Conservation (phyloP, 164 flowering plant genomes). For the Magnolia kwangsiensis region DNA sequence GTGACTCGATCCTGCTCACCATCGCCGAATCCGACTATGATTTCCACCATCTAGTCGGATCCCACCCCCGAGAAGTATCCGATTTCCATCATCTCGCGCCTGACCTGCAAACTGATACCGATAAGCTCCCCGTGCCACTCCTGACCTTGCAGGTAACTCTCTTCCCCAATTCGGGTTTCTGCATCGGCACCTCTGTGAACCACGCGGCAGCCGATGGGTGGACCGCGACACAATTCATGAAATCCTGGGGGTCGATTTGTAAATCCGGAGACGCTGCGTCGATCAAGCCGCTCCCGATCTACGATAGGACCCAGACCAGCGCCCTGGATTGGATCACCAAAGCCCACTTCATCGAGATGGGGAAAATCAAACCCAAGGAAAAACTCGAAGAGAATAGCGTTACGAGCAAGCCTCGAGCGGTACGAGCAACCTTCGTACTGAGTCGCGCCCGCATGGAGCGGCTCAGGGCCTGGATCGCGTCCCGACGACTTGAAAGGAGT, state of each 20-base stretch:
- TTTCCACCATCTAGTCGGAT: background rate
- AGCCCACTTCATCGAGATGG: background rate
- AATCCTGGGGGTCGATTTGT: slow-evolving; percentile 16
- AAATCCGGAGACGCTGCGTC: background rate
- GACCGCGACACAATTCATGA: slow-evolving; percentile 10
- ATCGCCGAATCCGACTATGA: slow-evolving; percentile 4
- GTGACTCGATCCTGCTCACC: slow-evolving; percentile 27
- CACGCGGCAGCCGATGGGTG: slow-evolving; percentile 14
- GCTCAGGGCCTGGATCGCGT: slow-evolving; percentile 1
- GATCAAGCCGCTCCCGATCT: background rate
- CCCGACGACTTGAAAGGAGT: background rate
- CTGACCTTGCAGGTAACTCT: slow-evolving; percentile 12
- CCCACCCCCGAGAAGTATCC: background rate
- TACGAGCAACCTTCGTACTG: slow-evolving; percentile 9
- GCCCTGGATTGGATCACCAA: background rate
- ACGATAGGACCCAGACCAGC: background rate
- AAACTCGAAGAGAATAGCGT: no score
- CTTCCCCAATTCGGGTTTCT: slow-evolving; percentile 13
- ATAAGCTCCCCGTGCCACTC: background rate
- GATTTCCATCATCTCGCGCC: slow-evolving; percentile 5
- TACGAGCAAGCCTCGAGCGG: background rate
- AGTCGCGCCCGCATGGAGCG: slow-evolving; percentile 1
- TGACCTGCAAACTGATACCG: background rate
- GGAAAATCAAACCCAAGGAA: background rate
- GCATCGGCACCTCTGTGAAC: slow-evolving; percentile 1